phyloP scores from a whole-genome alignment of 2,329 filamentous ascomycete species.

The Calycina herbarum region DNA sequence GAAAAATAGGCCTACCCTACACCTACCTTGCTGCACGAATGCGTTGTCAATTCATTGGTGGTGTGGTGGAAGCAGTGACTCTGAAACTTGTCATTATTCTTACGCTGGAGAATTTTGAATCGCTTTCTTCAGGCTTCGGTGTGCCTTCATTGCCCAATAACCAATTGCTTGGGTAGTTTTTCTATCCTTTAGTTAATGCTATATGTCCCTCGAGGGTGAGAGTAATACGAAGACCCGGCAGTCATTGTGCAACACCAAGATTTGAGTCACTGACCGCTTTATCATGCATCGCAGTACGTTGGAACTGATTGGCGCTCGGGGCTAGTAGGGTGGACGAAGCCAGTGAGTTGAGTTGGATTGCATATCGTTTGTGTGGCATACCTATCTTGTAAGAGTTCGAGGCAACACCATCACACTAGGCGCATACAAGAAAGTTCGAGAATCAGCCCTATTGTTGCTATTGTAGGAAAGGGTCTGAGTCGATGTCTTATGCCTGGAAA shows the following conservation, averaged over 20 bases:
- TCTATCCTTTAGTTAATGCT: background rate
- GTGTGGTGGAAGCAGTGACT: background rate
- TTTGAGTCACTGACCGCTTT: background rate
- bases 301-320: background rate
- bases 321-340: background rate
- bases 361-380: background rate
- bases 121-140: background rate
- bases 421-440: background rate
- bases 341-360: background rate
- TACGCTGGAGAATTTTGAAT: background rate
- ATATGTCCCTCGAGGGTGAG: background rate
- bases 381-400: background rate
- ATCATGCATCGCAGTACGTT: background rate
- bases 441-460: background rate
- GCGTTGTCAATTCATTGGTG: constrained; percentile 4
- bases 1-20: background rate
- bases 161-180: background rate
- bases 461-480: background rate
- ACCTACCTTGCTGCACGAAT: background rate
- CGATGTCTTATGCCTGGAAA: background rate
- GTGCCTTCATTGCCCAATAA: background rate
- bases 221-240: background rate
- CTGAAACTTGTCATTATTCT: background rate
- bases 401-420: background rate
- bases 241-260: background rate